Base-by-base conservation (phyloP, 305 asterid species). In the Coffea humblotiana region DNA sequence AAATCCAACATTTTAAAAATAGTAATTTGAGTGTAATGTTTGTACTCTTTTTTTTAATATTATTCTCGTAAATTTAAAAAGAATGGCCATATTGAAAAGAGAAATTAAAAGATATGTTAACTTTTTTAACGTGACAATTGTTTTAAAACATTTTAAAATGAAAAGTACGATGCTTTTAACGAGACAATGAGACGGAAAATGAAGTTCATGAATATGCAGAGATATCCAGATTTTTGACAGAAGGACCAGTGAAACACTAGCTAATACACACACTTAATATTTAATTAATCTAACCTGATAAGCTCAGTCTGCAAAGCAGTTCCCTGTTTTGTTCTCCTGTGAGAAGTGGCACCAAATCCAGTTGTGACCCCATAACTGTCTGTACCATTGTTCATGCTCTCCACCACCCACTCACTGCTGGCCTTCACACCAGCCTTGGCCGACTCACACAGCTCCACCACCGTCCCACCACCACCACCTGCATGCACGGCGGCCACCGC, bases 381-480 rank as follows among this genome's bases (percentile, higher is more conserved):
- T 0, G 95, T 95, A 9, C 99, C 99, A 51, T 89, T 93, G 18
- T 72, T 77, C 96, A 95, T 90, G 64, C 99, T 93, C 45, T 95
- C 98, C 99, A 92, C 84, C 5, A 95, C 98, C 99, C 99, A 95
- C 2, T 93, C 98, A 72, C 97, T 92, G 79, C 99, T 93, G 9
- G 97, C 99, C 86, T 90, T 89, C 61, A 95, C 99, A 52, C 90
- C 98, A 15, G 86, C 91, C 72, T 92, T 81, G 23, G 98, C 86
- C 52, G 89, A 66, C 89, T 93, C 99, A 68, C 92, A 88, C 27
- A 95, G 89, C 90, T 91, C 97, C 83, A 95, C 98, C 80, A 77
- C 82, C 80, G 90, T 92, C 3, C 25, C 79, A 27, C 93, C 82
- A 92, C 97, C 75, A 77, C 83, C 75, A 89, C 91, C 0, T 63